Evolutionary conservation across 768 basidiomycete species (phyloP).

Genomic region (Rhodotorula toruloides): DNA sequence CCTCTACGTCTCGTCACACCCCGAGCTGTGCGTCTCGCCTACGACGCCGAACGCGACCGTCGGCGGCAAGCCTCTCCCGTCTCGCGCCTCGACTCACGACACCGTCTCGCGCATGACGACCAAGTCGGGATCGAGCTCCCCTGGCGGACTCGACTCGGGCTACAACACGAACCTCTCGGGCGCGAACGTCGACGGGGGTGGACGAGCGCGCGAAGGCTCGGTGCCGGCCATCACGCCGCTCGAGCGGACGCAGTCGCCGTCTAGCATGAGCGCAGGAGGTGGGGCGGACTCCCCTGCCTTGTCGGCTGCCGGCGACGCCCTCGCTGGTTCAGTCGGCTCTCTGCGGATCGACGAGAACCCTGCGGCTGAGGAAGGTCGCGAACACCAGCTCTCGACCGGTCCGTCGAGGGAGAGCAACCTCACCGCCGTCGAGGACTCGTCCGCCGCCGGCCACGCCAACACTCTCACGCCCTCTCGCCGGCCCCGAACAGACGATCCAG

Average conservation of each 20-base stretch:
- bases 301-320: not conserved
- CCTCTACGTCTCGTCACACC: slow-evolving; percentile 86
- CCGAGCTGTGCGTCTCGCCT: slow-evolving; percentile 59
- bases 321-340: slow-evolving; percentile 12
- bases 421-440: slow-evolving; percentile 16
- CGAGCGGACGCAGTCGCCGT: slow-evolving; percentile 35
- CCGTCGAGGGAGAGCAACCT: slow-evolving; percentile 45
- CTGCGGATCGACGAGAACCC: slow-evolving; percentile 28
- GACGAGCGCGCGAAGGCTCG: slow-evolving; percentile 13
- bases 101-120: slow-evolving; percentile 24
- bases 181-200: slow-evolving; percentile 16
- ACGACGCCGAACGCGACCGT: slow-evolving; percentile 14
- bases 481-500: not conserved
- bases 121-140: slow-evolving; percentile 21
- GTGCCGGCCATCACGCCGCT: slow-evolving; percentile 25
- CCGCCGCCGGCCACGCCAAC: not conserved
- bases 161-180: slow-evolving; percentile 20
- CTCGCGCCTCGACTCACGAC: slow-evolving; percentile 17
- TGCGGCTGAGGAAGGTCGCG: slow-evolving; percentile 2
- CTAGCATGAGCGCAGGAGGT: not conserved
- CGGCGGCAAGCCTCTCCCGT: slow-evolving; percentile 38
- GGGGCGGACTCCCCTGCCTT: not conserved
- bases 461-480: too few species aligned
- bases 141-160: slow-evolving; percentile 23
- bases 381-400: not conserved